phyloP scores from a whole-genome alignment of 1,139 yeast genomes.

The Geotrichum restrictum region DNA sequence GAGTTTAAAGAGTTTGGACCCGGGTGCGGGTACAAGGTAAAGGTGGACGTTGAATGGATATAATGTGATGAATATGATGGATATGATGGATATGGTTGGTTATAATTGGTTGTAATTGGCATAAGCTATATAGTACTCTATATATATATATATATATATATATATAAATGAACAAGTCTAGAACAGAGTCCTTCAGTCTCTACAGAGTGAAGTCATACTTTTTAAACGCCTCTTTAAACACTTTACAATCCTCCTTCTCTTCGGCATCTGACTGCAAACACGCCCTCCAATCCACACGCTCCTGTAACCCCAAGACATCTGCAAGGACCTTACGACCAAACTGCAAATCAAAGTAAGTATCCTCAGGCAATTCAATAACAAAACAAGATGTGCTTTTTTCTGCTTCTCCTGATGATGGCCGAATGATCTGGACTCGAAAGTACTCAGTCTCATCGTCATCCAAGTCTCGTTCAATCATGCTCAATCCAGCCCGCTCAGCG shows the following conservation, averaged over 20 bases:
- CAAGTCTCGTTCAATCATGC: conserved; percentile 19
- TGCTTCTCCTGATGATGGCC: background rate
- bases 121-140: too few species aligned
- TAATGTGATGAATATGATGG: background rate
- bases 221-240: conserved; percentile 51
- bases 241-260: conserved; percentile 58
- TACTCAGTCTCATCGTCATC: conserved; percentile 13
- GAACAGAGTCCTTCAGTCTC: too few species aligned
- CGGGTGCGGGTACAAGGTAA: conserved; percentile 24
- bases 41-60: conserved; percentile 30
- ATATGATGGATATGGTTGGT: conserved; percentile 26
- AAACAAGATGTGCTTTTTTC: conserved; percentile 10
- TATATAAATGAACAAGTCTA: background rate
- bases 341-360: conserved; percentile 54
- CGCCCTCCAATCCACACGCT: conserved; percentile 66
- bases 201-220: conserved; percentile 44
- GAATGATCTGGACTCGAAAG: conserved; percentile 6
- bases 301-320: conserved; percentile 49
- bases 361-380: conserved; percentile 23
- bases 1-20: conserved; percentile 34
- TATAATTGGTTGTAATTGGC: background rate
- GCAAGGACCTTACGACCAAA: conserved; percentile 79
- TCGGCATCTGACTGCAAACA: conserved; percentile 58
- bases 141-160: background rate
- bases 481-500: conserved; percentile 25